Percentiles rank a stretch among this genome's conserved stretches.
Conservation (phyloP, 495 filamentous ascomycete species). For the Trichocladium uniseriatum region DNA sequence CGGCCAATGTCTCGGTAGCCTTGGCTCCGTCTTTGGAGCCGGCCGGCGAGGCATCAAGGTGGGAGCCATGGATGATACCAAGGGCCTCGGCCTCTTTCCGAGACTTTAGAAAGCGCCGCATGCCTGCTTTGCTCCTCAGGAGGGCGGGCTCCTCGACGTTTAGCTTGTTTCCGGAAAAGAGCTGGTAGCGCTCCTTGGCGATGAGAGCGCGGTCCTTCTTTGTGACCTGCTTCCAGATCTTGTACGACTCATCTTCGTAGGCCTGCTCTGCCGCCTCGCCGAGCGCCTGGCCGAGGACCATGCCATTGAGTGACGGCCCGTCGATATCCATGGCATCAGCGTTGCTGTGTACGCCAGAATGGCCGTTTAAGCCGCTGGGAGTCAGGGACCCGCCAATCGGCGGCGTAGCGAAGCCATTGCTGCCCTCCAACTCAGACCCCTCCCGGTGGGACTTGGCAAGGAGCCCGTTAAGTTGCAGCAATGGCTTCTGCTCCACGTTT, state of each 20-base stretch:
- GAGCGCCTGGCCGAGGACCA: slow-evolving; percentile 45
- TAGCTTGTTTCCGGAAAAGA: slow-evolving; percentile 76
- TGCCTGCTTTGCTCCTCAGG: slow-evolving; percentile 56
- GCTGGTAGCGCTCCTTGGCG: slow-evolving; percentile 66
- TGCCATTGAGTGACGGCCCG: slow-evolving; percentile 53
- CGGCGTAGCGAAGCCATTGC: slow-evolving; percentile 78
- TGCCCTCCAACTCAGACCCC: slow-evolving; percentile 51
- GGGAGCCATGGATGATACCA: slow-evolving; percentile 23
- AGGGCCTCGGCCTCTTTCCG: slow-evolving; percentile 52
- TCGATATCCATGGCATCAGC: slow-evolving; percentile 78
- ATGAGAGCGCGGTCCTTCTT: slow-evolving; percentile 90
- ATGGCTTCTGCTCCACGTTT: slow-evolving; percentile 52
- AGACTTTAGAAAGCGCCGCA: slow-evolving; percentile 66
- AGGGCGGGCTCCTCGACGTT: slow-evolving; percentile 83
- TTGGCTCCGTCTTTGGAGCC: slow-evolving; percentile 33
- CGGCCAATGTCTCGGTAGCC: slow-evolving; percentile 65
- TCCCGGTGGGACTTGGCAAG: slow-evolving; percentile 40
- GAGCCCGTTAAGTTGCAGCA: slow-evolving; percentile 44
- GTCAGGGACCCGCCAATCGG: slow-evolving; percentile 69
- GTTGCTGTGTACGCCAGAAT: slow-evolving; percentile 56
- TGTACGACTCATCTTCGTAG: slow-evolving; percentile 78
- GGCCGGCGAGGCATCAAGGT: slow-evolving; percentile 39
- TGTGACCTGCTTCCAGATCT: slow-evolving; percentile 97
- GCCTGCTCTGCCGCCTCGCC: slow-evolving; percentile 44
- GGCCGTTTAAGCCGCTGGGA: slow-evolving; percentile 63